Evolutionary conservation across 805 yeast species (phyloP).

Genomic region (Pichia kluyveri): DNA sequence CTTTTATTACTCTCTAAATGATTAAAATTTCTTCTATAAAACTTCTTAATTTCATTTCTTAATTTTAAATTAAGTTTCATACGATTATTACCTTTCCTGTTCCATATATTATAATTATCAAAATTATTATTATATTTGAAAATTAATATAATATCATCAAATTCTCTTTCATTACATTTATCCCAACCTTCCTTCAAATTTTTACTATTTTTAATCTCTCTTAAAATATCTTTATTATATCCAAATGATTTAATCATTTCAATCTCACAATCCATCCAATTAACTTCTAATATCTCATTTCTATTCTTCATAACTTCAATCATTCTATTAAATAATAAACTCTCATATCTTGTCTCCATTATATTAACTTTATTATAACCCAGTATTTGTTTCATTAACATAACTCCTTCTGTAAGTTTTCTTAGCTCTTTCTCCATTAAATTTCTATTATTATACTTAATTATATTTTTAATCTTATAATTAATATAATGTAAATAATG

Average conservation of each 20-base stretch:
- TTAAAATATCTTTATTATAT: background rate
- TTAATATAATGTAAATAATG: constrained; percentile 2
- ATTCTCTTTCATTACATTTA: no score
- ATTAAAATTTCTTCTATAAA: background rate
- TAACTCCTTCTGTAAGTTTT: background rate
- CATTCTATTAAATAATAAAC: background rate
- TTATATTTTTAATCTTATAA: background rate
- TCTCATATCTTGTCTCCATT: background rate
- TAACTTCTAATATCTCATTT: background rate
- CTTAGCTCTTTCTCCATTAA: background rate
- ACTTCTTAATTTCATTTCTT: background rate
- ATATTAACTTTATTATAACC: background rate
- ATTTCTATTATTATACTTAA: constrained; percentile 3
- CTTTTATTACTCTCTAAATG: background rate
- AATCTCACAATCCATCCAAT: constrained; percentile 1
- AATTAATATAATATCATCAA: background rate
- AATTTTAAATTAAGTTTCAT: background rate
- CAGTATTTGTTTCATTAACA: background rate
- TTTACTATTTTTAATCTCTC: background rate
- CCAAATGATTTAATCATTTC: background rate
- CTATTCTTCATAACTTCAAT: background rate
- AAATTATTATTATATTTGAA: background rate
- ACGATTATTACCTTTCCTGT: background rate
- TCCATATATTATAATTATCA: background rate
- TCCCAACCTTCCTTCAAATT: no score